Evolutionary conservation across 768 basidiomycete genomes (phyloP).

Genomic region (Serendipita sp.): DNA sequence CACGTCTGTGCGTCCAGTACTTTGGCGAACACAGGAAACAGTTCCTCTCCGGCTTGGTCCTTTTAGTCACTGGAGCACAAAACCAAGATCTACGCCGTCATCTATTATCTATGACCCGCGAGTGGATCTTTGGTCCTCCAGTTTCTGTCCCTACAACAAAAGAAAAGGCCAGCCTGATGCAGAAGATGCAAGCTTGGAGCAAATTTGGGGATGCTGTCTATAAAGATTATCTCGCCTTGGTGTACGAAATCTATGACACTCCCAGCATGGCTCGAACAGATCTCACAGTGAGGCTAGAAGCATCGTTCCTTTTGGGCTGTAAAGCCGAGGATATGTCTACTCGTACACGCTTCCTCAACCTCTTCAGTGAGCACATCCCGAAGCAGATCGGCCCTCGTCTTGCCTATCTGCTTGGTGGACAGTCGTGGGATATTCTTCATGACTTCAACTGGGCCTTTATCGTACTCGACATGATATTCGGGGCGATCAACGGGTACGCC

Average conservation of each 20-base stretch:
- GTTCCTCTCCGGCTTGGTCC: constrained; percentile 59
- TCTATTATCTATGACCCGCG: constrained; percentile 68
- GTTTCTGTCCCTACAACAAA: constrained; percentile 85
- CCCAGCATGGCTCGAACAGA: constrained; percentile 76
- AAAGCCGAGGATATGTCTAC: constrained; percentile 63
- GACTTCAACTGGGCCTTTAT: constrained; percentile 92
- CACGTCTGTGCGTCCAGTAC: constrained; percentile 59
- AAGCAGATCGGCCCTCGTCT: constrained; percentile 66
- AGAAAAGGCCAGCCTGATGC: constrained; percentile 79
- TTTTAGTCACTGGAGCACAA: constrained; percentile 80
- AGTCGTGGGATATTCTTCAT: constrained; percentile 85
- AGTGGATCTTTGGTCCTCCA: constrained; percentile 78
- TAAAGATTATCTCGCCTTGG: constrained; percentile 61
- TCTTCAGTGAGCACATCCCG: constrained; percentile 78
- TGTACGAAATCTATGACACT: constrained; percentile 89
- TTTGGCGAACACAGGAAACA: constrained; percentile 77
- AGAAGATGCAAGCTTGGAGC: constrained; percentile 79
- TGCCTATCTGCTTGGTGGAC: constrained; percentile 79
- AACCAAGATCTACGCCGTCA: constrained; percentile 62
- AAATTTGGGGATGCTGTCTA: constrained; percentile 62
- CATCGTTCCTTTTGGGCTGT: constrained; percentile 84
- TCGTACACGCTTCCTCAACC: constrained; percentile 73
- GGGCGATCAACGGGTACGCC: constrained; percentile 34
- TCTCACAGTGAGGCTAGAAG: constrained; percentile 81
- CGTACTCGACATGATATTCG: constrained; percentile 75